Base-by-base conservation (phyloP, 805 yeast genomes). In the Pichia manshurica region DNA sequence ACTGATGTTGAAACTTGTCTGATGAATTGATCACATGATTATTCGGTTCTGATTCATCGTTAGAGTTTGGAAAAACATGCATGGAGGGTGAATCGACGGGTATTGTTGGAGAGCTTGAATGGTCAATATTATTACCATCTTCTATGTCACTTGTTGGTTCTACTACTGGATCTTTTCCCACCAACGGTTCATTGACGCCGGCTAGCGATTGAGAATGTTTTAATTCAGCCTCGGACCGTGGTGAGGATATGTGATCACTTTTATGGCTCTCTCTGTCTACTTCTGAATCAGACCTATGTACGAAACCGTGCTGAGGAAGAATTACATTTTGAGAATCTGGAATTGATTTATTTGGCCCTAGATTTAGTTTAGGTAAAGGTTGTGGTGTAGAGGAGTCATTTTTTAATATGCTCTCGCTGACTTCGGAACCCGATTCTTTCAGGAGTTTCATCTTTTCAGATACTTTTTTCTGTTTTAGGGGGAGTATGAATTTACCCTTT, bases 71-170 rank as follows among this genome's bases (percentile, higher is more conserved):
- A 43, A 40, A 41, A n/a, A 44, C 37, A 28, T 53, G 50, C 56
- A 53, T 53, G 17, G 56, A 49, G 4, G 57, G 61, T 1, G 63
- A 56, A 28, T 51, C 54, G 1, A 52, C 45, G 12, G 55, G 53
- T 13, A 53, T 53, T 0, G 59, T 53, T 21, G 50, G 53, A 12
- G 52, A 47, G 12, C 52, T 44, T 15, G 51, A 45, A 4, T 21
- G 33, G 12, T 29, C 39, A 2, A 22, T 15, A 8, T 25, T 19
- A 15, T 39, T 33, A 5, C 16, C 12, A 37, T 37, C 40, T 10
- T 37, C 40, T 2, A 3, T 20, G 6, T 37, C 40, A 9, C 39
- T 36, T 7, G 22, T 5, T 4, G 7, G 23, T 17, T 36, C 39
- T 10, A 36, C 13, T 36, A 17, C 8, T 8, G 36, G 17, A 25